Evolutionary conservation across 2,329 filamentous ascomycete genomes (phyloP).

Genomic region (Westerdykella ornata): DNA sequence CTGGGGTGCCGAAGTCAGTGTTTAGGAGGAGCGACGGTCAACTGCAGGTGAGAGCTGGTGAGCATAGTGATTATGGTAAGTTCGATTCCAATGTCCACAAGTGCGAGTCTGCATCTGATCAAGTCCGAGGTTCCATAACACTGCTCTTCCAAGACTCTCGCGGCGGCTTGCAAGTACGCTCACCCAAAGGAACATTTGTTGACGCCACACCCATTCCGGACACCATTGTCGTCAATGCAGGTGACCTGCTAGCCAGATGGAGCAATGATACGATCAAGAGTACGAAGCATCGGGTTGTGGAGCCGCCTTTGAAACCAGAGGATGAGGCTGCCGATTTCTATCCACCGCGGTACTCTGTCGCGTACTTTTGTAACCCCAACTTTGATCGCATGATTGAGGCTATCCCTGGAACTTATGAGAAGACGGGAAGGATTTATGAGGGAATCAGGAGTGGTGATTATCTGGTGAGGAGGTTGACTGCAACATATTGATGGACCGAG

Average conservation of each 20-base stretch:
- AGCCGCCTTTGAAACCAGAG: constrained; percentile 55
- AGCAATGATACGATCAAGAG: constrained; percentile 87
- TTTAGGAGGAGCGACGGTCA: constrained; percentile 62
- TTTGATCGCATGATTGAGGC: constrained; percentile 69
- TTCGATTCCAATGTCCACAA: not conserved
- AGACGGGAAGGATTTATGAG: constrained; percentile 69
- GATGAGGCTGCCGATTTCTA: constrained; percentile 51
- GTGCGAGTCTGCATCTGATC: constrained; percentile 13
- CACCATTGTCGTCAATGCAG: constrained; percentile 83
- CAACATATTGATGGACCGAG: constrained; percentile 49
- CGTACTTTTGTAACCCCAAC: constrained; percentile 90
- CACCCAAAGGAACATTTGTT: constrained; percentile 69
- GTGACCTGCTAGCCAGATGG: constrained; percentile 80
- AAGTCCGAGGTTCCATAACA: constrained; percentile 33
- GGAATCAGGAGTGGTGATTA: constrained; percentile 76
- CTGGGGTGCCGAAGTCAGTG: constrained; percentile 57
- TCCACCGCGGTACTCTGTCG: constrained; percentile 74
- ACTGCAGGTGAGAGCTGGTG: constrained; percentile 69
- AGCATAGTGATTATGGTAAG: constrained; percentile 61
- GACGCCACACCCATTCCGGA: constrained; percentile 75
- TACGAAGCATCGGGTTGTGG: constrained; percentile 83
- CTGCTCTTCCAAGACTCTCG: constrained; percentile 48
- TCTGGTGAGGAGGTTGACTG: constrained; percentile 66
- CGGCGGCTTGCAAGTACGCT: constrained; percentile 57
- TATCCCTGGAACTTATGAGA: constrained; percentile 68